Base-by-base conservation (phyloP, 306 rosid species). In the Ammopiptanthus mongolicus region DNA sequence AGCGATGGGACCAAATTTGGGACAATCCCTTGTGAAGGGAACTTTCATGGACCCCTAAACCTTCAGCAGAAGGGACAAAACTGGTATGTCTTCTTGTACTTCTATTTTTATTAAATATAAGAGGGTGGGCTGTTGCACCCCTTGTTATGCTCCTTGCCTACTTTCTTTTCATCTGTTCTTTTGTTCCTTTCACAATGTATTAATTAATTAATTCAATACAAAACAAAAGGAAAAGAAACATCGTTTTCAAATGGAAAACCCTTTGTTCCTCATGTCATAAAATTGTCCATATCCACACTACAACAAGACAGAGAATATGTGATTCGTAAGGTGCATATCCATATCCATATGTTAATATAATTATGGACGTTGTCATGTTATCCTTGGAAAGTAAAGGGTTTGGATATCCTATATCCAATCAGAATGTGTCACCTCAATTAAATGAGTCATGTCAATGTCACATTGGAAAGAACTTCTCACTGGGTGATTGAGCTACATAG, bases 21-120 rank as follows among this genome's bases (percentile, higher is more conserved):
- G 81, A 76, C 81, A 66, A 9, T 18, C 60, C 75, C 69, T 76
- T 76, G 75, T 65, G 69, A 67, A 57, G 42, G 60, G 28, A 11
- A 13, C 37, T 28, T 14, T 8, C 69, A 42, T 14, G 42, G 75
- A 66, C 18, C 51, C 74, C 75, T 42, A 28, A 55, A 44, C 75
- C 51, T 4, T 28, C 61, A 10, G 23, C 80, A 55, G 3, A 66
- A 34, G 18, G 6, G 56, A 67, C 25, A 75, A 65, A 25, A 65
- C 80, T 25, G 34, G 1, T 9, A 15, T 59, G 29, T 55, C 23
- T 37, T 52, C 21, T 71, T 51, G 15, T 58, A 25, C 28, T 28
- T 72, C 13, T 36, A 13, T 1, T 53, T 70, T 6, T 12, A 10
- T 11, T 18, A 70, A 51, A 50, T 29, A 31, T 29, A 69, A 48